Conservation (phyloP, 768 basidiomycete species). For the Russula compacta region DNA sequence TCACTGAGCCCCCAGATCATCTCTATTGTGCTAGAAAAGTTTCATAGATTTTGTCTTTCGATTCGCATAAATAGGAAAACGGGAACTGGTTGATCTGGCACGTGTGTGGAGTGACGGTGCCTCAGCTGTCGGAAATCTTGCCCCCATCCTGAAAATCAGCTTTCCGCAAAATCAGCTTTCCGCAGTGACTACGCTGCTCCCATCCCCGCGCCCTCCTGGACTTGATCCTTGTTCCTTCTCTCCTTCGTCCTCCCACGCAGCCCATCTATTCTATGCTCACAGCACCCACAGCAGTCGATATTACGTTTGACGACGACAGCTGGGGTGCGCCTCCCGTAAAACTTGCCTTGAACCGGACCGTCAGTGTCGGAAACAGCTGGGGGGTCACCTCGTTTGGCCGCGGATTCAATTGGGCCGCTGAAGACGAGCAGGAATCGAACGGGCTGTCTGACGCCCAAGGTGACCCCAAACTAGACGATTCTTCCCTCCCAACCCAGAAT, state of each 20-base stretch:
- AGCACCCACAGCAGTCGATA: slow-evolving; percentile 42
- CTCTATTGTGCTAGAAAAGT: background rate
- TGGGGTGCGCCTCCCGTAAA: slow-evolving; percentile 48
- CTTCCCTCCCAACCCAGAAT: background rate
- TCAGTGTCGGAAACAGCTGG: slow-evolving; percentile 72
- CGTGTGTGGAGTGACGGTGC: slow-evolving; percentile 3
- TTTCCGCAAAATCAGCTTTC: background rate
- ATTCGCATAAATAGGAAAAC: background rate
- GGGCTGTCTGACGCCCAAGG: slow-evolving; percentile 6
- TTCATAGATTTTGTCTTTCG: background rate
- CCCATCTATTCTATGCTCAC: slow-evolving; percentile 41
- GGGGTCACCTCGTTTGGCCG: slow-evolving; percentile 78
- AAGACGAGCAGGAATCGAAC: slow-evolving; percentile 28
- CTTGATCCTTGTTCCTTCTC: background rate
- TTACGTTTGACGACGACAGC: slow-evolving; percentile 57
- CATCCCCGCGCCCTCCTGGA: background rate
- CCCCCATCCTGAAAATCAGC: background rate
- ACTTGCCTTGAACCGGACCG: slow-evolving; percentile 42
- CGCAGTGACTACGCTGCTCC: background rate
- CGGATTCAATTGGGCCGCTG: slow-evolving; percentile 61
- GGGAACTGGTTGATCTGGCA: background rate
- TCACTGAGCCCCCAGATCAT: background rate
- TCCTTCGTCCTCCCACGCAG: background rate
- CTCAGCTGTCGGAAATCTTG: background rate
- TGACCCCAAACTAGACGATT: slow-evolving; percentile 10